Percentiles rank a stretch among this genome's conserved stretches.
Conservation (phyloP, 306 rosid species). For the Hippophae gyantsensis region DNA sequence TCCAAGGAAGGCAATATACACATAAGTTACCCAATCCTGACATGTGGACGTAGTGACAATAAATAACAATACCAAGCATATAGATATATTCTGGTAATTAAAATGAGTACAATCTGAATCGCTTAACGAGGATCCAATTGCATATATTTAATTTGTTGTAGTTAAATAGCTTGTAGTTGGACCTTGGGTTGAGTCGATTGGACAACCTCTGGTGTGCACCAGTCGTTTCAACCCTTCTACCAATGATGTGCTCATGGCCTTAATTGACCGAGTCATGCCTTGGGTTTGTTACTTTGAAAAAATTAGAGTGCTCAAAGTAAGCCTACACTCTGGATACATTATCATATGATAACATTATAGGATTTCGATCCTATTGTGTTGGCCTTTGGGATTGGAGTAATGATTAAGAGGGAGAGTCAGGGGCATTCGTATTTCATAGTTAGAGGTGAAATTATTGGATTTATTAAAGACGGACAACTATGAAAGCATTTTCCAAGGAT, state of each 20-base stretch:
- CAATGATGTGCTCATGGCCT: no score
- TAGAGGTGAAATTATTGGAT: no score
- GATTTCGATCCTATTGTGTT: no score
- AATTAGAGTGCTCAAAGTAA: slow-evolving; percentile 38
- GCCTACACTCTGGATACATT: slow-evolving; percentile 23
- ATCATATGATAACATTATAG: slow-evolving; percentile 12
- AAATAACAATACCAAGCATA: neutral
- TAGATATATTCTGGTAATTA: no score
- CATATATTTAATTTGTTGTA: neutral
- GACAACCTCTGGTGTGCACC: no score
- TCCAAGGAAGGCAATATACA: neutral
- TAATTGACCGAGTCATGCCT: neutral
- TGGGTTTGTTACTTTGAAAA: slow-evolving; percentile 24
- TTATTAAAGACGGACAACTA: no score
- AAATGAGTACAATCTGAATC: no score
- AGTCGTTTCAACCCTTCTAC: no score
- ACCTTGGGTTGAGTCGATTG: no score
- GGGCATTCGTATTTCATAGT: neutral
- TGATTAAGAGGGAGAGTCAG: neutral
- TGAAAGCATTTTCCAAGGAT: no score
- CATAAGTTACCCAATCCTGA: neutral
- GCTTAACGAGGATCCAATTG: neutral
- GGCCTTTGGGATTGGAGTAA: no score
- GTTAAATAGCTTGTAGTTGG: neutral
- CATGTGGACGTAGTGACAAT: neutral